Evolutionary conservation across 73 alveolate species (phyloP).

Genomic region (Paramecium biaurelia): DNA sequence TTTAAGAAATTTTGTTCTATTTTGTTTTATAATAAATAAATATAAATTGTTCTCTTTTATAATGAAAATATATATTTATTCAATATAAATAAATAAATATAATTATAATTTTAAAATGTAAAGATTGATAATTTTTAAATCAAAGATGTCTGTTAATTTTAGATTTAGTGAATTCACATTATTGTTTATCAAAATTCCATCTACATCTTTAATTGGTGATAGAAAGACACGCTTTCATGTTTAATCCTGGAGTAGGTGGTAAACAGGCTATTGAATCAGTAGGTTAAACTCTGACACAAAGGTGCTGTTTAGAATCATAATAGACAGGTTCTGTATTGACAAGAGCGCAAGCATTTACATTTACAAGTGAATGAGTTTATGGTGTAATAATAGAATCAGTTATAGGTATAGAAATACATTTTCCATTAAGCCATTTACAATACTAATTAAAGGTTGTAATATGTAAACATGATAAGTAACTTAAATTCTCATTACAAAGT

Average conservation of each 20-base stretch:
- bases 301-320: neutral
- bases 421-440: neutral
- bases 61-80: too few species aligned
- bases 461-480: neutral
- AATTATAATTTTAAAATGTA: neutral
- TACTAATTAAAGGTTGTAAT: neutral
- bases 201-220: neutral
- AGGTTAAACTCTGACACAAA: neutral
- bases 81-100: too few species aligned
- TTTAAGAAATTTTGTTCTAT: too few species aligned
- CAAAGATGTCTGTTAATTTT: neutral
- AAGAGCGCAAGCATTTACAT: neutral
- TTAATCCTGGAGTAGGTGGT: neutral
- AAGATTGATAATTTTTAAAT: neutral
- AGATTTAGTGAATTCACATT: neutral
- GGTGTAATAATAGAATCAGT: neutral
- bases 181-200: neutral
- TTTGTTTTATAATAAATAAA: too few species aligned
- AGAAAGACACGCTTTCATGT: slow-evolving; percentile 10
- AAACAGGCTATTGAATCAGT: neutral
- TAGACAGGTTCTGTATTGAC: slow-evolving; percentile 13
- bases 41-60: too few species aligned
- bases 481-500: neutral
- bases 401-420: neutral
- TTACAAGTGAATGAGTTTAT: neutral